Conservation (phyloP, 257 asterid species). For the Gentiana dahurica region DNA sequence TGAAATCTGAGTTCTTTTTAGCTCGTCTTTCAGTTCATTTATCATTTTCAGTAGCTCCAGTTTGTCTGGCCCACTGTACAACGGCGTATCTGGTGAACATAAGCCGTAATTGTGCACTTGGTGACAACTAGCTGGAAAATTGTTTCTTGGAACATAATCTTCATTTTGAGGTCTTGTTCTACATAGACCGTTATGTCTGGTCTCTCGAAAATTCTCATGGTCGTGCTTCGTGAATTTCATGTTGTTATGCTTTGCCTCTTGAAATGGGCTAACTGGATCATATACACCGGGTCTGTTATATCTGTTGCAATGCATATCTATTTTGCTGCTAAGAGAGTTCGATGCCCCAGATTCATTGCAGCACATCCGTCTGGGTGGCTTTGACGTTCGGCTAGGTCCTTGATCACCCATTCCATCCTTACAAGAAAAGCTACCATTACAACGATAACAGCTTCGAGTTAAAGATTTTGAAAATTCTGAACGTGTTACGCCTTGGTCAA, state of each 20-base stretch:
- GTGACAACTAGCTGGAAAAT: constrained; percentile 19
- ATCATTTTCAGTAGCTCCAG: constrained; percentile 60
- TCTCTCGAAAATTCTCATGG: constrained; percentile 27
- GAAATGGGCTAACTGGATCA: constrained; percentile 10
- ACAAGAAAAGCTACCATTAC: constrained; percentile 65
- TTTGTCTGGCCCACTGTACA: constrained; percentile 43
- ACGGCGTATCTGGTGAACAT: constrained; percentile 24
- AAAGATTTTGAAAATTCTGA: constrained; percentile 26
- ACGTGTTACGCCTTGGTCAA: constrained; percentile 16
- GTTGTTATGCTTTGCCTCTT: constrained; percentile 21
- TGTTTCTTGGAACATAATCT: constrained; percentile 21
- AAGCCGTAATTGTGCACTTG: constrained; percentile 21
- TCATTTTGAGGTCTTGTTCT: constrained; percentile 23
- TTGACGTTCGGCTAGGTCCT: constrained; percentile 18
- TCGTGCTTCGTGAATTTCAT: constrained; percentile 21
- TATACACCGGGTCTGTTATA: constrained; percentile 13
- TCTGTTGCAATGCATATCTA: constrained; percentile 23
- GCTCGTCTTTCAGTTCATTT: constrained; percentile 63
- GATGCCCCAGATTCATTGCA: constrained; percentile 14
- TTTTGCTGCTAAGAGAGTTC: constrained; percentile 12
- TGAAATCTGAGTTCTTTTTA: constrained; percentile 27
- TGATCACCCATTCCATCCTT: constrained; percentile 45
- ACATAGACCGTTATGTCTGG: constrained; percentile 11
- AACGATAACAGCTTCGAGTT: constrained; percentile 34
- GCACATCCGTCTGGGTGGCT: constrained; percentile 22